Evolutionary conservation across 305 asterid genomes (phyloP), one percentile per base, ranked within the genome.

Genomic region (Andrographis paniculata): DNA sequence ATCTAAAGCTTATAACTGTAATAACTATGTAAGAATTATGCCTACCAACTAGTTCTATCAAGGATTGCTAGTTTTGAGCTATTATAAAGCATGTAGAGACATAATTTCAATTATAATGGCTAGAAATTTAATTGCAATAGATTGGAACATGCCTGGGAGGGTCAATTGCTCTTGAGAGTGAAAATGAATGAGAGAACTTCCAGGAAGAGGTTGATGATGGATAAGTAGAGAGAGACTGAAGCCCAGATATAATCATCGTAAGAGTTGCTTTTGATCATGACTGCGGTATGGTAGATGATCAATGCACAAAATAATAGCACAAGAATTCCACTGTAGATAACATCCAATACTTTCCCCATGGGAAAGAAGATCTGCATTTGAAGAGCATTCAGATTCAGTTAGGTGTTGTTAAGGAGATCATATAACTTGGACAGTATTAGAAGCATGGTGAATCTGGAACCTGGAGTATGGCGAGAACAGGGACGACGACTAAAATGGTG

Each of bases 161-260:
- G n/a, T n/a, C n/a, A n/a, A n/a, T n/a, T n/a, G n/a, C n/a, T n/a
- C n/a, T n/a, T n/a, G n/a, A n/a, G n/a, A n/a, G n/a, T n/a, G 14
- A 8, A 0, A 12, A 11, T 33, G 13, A 33, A n/a, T 12, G 4
- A 8, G 14, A 70, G 50, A 48, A 65, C 44, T 0, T 6, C 15
- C 0, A 53, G 1, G 22, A 68, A 68, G 33, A 71, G 46, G 39
- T 59, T 57, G 43, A 68, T 18, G 55, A 71, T 38, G 43, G 71
- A 79, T 17, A 75, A 50, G 42, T 71, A 68, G 66, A 5, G 40
- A 4, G 40, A 27, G 33, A 62, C 21, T 0, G 76, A 52, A 36
- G 76, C 82, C 76, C 69, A 62, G 15, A 71, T 75, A 49, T 63
- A 63, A 0, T 75, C 31, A 17, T 71, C 70, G 20, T 68, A 62